Percentiles rank a stretch among this genome's conserved stretches.
Evolutionary conservation across 495 filamentous ascomycete genomes (phyloP).

Genomic region (Talaromyces wortmannii): DNA sequence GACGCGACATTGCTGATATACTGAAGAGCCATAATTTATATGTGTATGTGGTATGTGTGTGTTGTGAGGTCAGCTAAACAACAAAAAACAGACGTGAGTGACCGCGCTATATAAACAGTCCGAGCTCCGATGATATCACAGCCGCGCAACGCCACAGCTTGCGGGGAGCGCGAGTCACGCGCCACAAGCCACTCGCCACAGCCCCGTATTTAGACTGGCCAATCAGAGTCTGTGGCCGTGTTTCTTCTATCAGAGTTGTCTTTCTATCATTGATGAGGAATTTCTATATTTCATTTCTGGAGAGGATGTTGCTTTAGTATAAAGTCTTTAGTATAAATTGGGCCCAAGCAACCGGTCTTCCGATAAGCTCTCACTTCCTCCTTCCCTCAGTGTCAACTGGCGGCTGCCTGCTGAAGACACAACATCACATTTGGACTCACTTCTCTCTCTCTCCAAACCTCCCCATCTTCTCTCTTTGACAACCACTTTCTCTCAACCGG

Average conservation of each 20-base stretch:
- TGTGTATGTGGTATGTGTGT: neutral
- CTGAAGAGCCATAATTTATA: slow-evolving; percentile 24
- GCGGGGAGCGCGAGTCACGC: neutral
- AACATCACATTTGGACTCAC: neutral
- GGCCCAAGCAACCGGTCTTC: no score
- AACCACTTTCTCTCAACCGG: neutral
- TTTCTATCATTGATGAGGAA: no score
- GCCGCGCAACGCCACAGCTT: neutral
- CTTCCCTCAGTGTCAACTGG: neutral
- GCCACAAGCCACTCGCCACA: neutral
- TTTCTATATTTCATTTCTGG: no score
- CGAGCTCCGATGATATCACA: neutral
- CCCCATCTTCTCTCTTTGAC: neutral
- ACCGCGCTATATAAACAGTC: neutral
- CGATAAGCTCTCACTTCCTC: no score
- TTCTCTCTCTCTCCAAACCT: neutral
- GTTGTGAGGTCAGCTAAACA: neutral
- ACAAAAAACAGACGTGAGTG: neutral
- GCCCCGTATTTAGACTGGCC: neutral
- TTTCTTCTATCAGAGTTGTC: neutral
- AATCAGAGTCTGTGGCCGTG: neutral
- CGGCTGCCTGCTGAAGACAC: neutral
- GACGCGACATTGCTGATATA: slow-evolving; percentile 30
- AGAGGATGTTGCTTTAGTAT: no score
- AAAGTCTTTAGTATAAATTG: no score